Base-by-base conservation (phyloP, 2,329 filamentous ascomycete species). In the Colletotrichum caudatum region DNA sequence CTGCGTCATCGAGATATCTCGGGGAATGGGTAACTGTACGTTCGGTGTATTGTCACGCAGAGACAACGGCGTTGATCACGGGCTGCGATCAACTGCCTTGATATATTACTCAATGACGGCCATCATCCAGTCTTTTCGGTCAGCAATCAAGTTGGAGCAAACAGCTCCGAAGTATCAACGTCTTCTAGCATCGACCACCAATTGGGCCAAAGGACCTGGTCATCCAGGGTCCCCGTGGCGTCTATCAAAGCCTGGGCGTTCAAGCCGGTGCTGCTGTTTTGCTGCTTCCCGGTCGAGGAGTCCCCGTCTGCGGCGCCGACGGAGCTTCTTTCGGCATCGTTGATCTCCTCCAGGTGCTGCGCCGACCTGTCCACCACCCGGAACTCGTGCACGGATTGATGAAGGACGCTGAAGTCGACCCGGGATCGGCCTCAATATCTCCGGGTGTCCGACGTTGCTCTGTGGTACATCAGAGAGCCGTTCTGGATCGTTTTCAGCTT, bases 321-420 rank as follows among this genome's bases (percentile, higher is more conserved):
- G 0, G 56, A 51, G 11, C 41, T 69, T 8, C 73, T 63, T 29
- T 77, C 77, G 1, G 75, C 78, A 2, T 75, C 75, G 33, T 78
- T 74, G 51, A 80, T 77, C 64, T 80, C 78, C 57, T 78, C 74
- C 12, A 75, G 73, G 8, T 79, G 78, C 56, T 77, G 75, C n/a
- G 79, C 78, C 1, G 78, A 79, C 26, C 78, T 72, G 44, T 80
- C 78, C 1, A 80, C 74, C 8, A 76, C 75, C 3, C 78, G 76
- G 50, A 79, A 80, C 53, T 80, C 78, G 29, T 79, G 77, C 1
- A 79, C 74, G 3, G 77, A 79, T 44, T 78, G 78, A 48, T 79
- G 78, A 1, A 80, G 68, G 9, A 75, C 73, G 33, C 77, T 76
- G 63, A 79, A 80, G 60, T 80, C 77, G 23, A 74, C 74, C 4